Evolutionary conservation across 2,329 filamentous ascomycete genomes (phyloP), one percentile per base, ranked within the genome.

Genomic region (Colletotrichum noveboracense): DNA sequence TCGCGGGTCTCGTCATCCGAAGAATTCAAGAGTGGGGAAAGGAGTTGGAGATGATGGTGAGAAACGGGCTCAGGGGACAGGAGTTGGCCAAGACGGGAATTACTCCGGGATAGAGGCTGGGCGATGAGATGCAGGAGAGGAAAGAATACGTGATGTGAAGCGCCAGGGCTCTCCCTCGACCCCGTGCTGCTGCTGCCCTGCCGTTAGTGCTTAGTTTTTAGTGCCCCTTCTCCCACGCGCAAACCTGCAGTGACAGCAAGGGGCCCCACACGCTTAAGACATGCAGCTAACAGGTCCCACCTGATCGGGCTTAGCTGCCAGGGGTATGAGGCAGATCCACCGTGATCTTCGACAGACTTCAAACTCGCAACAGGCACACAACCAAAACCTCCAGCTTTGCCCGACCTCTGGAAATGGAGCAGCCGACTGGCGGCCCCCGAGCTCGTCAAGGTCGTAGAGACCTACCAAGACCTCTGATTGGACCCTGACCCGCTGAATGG

Each of bases 341-440:
- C 48, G 32, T 75, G 74, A 76, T 76, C 74, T 69, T 74, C 74
- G 74, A 76, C 74, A 69, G 65, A 74, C 74, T 76, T 76, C 74
- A 76, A 76, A 76, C 74, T 74, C 70, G 65, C 38, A 72, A 58
- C 69, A 28, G 56, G 69, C 70, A 76, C 73, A 48, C 38, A 30
- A 13, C 43, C 56, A 43, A 43, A 38, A 71, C 69, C 21, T 67
- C 62, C 21, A 66, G 55, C 43, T 34, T 36, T 30, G 26, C 55
- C 21, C 55, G 26, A n/a, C 55, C 61, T 9, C 34, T 64, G 28
- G n/a, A 34, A 21, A 32, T 62, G 58, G 28, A 32, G 26, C 12
- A 73, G 14, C 56, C 62, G 56, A 58, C 55, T 36, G 32, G 32
- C 12, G 30, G 24, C 43, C 18, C 18, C 18, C 58, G 18, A 61